Base-by-base conservation (phyloP, 1,284 basidiomycete genomes). In the Rhodotorula mucilaginosa region DNA sequence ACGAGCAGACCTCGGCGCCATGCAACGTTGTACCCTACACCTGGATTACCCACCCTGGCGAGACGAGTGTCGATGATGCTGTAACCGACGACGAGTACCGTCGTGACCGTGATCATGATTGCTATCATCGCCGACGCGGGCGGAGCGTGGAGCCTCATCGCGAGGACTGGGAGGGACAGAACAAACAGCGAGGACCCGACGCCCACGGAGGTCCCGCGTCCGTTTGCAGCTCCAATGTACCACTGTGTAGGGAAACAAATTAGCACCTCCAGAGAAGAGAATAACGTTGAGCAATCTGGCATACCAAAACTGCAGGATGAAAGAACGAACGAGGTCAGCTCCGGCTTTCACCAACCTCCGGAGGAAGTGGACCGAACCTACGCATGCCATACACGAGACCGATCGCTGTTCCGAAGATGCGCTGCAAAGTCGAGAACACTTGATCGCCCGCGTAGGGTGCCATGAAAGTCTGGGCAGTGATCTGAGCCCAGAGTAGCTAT, bases 361-460 rank as follows among this genome's bases (percentile, higher is more conserved):
- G 29, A 58, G 29, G 34, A 8, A 31, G 39, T 16, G 2, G 19
- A 57, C 52, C 16, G 8, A 23, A 59, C 64, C 18, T 46, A 65
- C 71, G 57, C 65, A 73, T 67, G 29, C 74, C 74, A n/a, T 63
- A 75, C 2, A 75, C 61, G 21, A 75, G 60, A 4, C 74, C 74
- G 31, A 63, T 29, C 0, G 52, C 69, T 0, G 70, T 71, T 0
- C 72, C 74, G n/a, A 52, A 5, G 4, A 71, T 3, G 26, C 67
- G 67, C 34, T 75, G 74, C 2, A 75, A 39, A 0, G 71, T 67
- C 31, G 61, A 58, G 7, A 68, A 84, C 19, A 89, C 83, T 76
- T 88, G 87, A 76, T 89, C 88, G 15, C 87, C 87, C 0, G 85
- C 84, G 70, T 85, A 87, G 16, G 89, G 83, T 57, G 86, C 87